Conservation (phyloP, 2,329 filamentous ascomycete genomes). For the Polychaeton citri region DNA sequence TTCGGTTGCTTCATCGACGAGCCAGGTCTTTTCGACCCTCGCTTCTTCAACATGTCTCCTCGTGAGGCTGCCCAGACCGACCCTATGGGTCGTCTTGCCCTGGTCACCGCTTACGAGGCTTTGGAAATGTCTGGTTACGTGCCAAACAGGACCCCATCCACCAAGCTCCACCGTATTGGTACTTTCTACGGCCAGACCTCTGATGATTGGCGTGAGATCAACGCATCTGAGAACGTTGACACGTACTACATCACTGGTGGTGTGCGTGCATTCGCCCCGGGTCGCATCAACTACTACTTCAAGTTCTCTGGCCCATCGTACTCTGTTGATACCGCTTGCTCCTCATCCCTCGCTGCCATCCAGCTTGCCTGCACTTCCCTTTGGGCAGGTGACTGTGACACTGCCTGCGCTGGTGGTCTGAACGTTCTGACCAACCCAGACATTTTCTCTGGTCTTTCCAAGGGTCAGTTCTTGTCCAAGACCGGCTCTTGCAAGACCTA, state of each 20-base stretch:
- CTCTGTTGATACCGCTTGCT: conserved; percentile 67
- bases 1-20: conserved; percentile 66
- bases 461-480: conserved; percentile 66
- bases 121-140: conserved; percentile 71
- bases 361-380: conserved; percentile 60
- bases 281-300: conserved; percentile 64
- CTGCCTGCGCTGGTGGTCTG: conserved; percentile 64
- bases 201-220: conserved; percentile 66
- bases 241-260: conserved; percentile 54
- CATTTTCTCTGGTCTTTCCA: conserved; percentile 61
- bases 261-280: conserved; percentile 47
- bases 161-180: conserved; percentile 50
- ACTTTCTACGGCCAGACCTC: conserved; percentile 65
- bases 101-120: conserved; percentile 68
- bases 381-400: conserved; percentile 66
- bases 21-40: conserved; percentile 65
- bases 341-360: conserved; percentile 58
- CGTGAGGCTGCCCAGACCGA: conserved; percentile 69
- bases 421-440: conserved; percentile 72
- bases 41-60: conserved; percentile 80
- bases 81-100: conserved; percentile 64
- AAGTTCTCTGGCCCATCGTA: conserved; percentile 62
- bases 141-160: conserved; percentile 56
- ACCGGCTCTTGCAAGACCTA: conserved; percentile 69
- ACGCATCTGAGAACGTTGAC: conserved; percentile 58